Conservation (phyloP, 768 basidiomycete species). For the Agaricus subrufescens region DNA sequence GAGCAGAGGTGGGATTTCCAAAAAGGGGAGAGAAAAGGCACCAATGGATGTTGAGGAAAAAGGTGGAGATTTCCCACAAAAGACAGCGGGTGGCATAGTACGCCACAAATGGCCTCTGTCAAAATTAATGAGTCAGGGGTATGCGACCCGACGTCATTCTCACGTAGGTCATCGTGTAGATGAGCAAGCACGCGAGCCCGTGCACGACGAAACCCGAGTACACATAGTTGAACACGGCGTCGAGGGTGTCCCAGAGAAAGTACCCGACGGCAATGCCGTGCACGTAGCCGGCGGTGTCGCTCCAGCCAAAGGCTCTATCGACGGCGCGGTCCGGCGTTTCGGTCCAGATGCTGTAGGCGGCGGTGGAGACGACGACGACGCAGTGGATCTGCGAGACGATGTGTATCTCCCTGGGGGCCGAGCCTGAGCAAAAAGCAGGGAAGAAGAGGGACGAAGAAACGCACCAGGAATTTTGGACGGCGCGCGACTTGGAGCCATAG, state of each 20-base stretch:
- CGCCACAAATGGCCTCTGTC: conserved; percentile 66
- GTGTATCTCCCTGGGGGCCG: conserved; percentile 53
- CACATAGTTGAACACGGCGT: conserved; percentile 62
- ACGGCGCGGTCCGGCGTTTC: conserved; percentile 37
- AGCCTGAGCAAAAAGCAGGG: conserved; percentile 1
- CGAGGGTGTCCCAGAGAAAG: conserved; percentile 82
- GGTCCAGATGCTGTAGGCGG: conserved; percentile 43
- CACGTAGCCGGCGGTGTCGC: conserved; percentile 49
- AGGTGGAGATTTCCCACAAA: conserved; percentile 82
- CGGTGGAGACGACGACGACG: conserved; percentile 59
- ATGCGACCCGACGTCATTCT: conserved; percentile 17
- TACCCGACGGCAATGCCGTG: conserved; percentile 71
- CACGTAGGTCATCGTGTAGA: conserved; percentile 72
- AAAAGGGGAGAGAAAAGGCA: conserved; percentile 24
- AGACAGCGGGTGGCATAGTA: conserved; percentile 78
- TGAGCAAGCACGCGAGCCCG: conserved; percentile 61
- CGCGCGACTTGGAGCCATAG: conserved; percentile 42
- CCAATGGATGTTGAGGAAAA: conserved; percentile 89
- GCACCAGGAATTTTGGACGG: conserved; percentile 59
- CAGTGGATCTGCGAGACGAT: conserved; percentile 73
- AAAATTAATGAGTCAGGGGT: neutral
- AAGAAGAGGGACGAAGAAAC: conserved; percentile 13
- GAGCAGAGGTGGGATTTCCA: neutral
- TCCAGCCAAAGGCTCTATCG: conserved; percentile 80
- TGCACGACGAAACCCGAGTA: conserved; percentile 77